These are phyloP conservation scores for Coemansia sp. DNA, from an alignment of 192 early-diverging fungal species.

Conservation along the genomic window DNA sequence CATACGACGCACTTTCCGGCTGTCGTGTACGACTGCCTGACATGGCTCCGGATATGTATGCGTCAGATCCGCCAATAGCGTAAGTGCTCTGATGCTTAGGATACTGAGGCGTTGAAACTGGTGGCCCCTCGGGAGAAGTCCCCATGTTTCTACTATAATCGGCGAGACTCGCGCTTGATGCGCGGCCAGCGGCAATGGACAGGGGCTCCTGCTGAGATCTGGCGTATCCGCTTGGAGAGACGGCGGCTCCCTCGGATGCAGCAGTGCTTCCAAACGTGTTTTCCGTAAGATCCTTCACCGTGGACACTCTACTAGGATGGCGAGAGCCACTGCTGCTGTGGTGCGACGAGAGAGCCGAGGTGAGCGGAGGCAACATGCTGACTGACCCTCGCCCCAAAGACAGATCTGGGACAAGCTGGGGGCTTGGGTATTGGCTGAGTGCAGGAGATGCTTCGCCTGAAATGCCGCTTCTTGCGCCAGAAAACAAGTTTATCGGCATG, in stretches of 20 bases:
- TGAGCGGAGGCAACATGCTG: conserved; percentile 28
- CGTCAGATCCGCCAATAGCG: conserved; percentile 3
- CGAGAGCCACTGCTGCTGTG: conserved; percentile 19
- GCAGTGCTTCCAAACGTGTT: conserved; percentile 6
- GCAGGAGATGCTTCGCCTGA: conserved; percentile 54
- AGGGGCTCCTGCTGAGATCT: neutral
- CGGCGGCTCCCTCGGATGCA: neutral
- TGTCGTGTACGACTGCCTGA: conserved; percentile 18
- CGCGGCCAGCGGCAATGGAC: neutral
- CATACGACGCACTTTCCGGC: conserved; percentile 14
- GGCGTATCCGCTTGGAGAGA: neutral
- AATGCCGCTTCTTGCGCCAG: conserved; percentile 23
- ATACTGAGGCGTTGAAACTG: conserved; percentile 5
- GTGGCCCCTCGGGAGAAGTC: conserved; percentile 23
- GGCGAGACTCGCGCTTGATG: neutral
- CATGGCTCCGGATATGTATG: conserved; percentile 9
- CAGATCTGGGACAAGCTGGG: conserved; percentile 44
- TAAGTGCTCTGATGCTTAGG: conserved; percentile 10
- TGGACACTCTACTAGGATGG: conserved; percentile 11
- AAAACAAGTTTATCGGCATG: conserved; percentile 20
- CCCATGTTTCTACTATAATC: conserved; percentile 11
- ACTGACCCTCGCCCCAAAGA: conserved; percentile 22
- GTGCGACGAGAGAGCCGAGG: conserved; percentile 39
- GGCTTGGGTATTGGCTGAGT: conserved; percentile 51
- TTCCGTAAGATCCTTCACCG: neutral